Evolutionary conservation across 768 basidiomycete genomes (phyloP).

Genomic region (Psilocybe sp.): DNA sequence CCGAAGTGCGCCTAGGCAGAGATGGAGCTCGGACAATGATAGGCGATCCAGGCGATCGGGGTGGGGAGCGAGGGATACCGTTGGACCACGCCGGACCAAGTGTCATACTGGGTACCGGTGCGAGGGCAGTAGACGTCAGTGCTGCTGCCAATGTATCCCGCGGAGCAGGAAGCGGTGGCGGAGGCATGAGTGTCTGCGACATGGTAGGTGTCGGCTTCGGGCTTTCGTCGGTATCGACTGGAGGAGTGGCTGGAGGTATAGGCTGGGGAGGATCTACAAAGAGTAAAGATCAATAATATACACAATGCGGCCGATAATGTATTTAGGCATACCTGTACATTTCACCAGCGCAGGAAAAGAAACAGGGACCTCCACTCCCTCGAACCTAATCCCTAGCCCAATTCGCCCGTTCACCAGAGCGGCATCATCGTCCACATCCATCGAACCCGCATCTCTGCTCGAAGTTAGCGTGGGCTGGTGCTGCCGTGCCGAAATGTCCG

Average conservation of each 20-base stretch:
- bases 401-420: neutral
- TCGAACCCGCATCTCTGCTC: neutral
- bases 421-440: constrained; percentile 1
- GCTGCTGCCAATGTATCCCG: constrained; percentile 34
- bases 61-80: no score
- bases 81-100: neutral
- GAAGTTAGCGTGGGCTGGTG: neutral
- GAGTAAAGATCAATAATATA: neutral
- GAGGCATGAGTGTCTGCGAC: constrained; percentile 31
- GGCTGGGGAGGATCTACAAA: neutral
- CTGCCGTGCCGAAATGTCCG: neutral
- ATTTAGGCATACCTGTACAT: neutral
- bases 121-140: constrained; percentile 3
- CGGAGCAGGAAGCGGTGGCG: constrained; percentile 46
- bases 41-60: no score
- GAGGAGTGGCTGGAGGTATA: neutral
- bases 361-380: constrained; percentile 4
- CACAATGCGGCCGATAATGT: neutral
- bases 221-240: neutral
- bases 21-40: no score
- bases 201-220: neutral
- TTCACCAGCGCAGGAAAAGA: neutral
- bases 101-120: neutral
- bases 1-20: neutral
- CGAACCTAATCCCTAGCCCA: constrained; percentile 10